Base-by-base conservation (phyloP, 2,329 filamentous ascomycete species). In the Tolypocladium amazonense region DNA sequence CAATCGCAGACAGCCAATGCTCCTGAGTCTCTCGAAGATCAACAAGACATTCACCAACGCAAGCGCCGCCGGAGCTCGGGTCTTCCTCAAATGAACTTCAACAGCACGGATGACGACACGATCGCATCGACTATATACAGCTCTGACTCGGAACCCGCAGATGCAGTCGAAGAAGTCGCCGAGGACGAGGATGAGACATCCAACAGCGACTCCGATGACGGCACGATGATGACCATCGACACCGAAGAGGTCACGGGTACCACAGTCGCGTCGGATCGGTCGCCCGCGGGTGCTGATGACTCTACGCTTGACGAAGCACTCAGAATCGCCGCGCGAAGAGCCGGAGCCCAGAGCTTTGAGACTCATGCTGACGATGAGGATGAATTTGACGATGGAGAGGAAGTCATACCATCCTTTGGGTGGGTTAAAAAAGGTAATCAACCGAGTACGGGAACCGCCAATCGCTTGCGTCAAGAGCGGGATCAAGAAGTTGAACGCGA, bases 91-190 rank as follows among this genome's bases (percentile, higher is more conserved):
- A 79, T 85, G 71, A 82, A 85, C 66, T 85, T 87, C 67, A 83
- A 86, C 66, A 82, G 87, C 62, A 80, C 81, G 0, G 85, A 88
- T 23, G 83, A 88, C 57, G 80, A 86, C 59, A 85, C 82, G 6
- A 81, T 87, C 60, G 90, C 89, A 18, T 94, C 91, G 0, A 94
- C 89, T 60, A 84, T 92, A 11, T 88, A 89, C 68, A 93, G 90
- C 63, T 85, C 83, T 33, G 83, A 85, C 65, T 83, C 82, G 3
- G 83, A 87, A 63, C 73, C 76, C 59, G 81, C 77, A 27, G 82
- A 84, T 65, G 79, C 75, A 15, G 74, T 83, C 1, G 79, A 80
- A 25, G 82, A 84, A 61, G 75, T 81, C n/a, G 78, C 80, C 7
- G 81, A 81, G 50, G 80, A 83, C 30, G 77, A 80, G 27, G 74